A percentile compares a stretch with the other conserved stretches of the same genome.
Evolutionary conservation across 805 yeast species (phyloP).

Genomic region (Teunomyces barrocoloradensis): DNA sequence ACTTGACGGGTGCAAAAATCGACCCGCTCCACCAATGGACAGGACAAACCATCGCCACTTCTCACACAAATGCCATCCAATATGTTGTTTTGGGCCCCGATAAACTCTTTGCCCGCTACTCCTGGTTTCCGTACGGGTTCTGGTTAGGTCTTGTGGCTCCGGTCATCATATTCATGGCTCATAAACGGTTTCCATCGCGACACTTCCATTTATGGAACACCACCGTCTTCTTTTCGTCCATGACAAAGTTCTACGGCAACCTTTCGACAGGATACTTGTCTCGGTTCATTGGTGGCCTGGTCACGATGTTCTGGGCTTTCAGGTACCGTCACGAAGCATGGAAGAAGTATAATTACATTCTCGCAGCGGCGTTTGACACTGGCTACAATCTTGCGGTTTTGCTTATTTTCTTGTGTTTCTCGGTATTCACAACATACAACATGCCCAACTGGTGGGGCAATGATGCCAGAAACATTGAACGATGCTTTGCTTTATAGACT

Average conservation of each 20-base stretch:
- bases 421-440: conserved; percentile 17
- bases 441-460: conserved; percentile 54
- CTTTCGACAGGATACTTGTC: conserved; percentile 49
- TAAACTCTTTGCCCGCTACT: conserved; percentile 42
- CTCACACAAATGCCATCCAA: conserved; percentile 49
- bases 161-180: conserved; percentile 26
- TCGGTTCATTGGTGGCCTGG: conserved; percentile 46
- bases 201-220: conserved; percentile 43
- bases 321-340: conserved; percentile 38
- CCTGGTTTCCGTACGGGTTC: conserved; percentile 45
- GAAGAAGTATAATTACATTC: conserved; percentile 44
- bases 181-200: conserved; percentile 23
- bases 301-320: conserved; percentile 45
- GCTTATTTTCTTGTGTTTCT: conserved; percentile 35
- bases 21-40: conserved; percentile 56
- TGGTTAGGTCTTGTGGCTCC: conserved; percentile 41
- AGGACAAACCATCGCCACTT: conserved; percentile 41
- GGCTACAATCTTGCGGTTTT: conserved; percentile 46
- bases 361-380: conserved; percentile 53
- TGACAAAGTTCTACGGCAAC: conserved; percentile 49
- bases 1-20: conserved; percentile 26
- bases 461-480: conserved; percentile 39
- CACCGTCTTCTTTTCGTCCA: conserved; percentile 47
- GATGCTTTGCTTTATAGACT: conserved; percentile 39
- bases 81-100: conserved; percentile 51